These are phyloP conservation scores for Ammopiptanthus mongolicus DNA, from an alignment of 306 rosid genomes.

Conservation along the genomic window DNA sequence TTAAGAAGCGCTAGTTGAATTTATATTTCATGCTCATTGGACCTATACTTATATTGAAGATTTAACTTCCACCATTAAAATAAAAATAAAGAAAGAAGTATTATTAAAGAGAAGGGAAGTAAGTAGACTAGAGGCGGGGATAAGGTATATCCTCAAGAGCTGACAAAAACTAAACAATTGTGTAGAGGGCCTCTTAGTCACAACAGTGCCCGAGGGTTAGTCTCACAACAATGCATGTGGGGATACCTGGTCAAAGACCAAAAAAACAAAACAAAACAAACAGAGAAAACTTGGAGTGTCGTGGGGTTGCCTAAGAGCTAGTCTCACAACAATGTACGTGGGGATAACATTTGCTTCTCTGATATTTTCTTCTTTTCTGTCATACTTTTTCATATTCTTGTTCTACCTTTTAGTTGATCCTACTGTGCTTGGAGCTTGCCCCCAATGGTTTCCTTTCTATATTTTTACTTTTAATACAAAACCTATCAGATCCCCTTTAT, in stretches of 20 bases:
- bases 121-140: not conserved
- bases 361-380: not conserved
- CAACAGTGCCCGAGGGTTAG: not conserved
- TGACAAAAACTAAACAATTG: not conserved
- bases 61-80: not conserved
- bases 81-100: not conserved
- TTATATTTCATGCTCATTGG: not conserved
- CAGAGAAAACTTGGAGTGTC: not conserved
- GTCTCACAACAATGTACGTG: not conserved
- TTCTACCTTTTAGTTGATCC: not conserved
- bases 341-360: not conserved
- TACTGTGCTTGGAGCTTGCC: not conserved
- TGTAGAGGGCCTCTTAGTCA: not conserved
- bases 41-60: slow-evolving; percentile 14
- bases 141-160: not conserved
- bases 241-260: not conserved
- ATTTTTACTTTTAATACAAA: too few relatives aligned
- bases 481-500: not conserved
- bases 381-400: not conserved
- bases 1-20: not conserved
- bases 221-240: not conserved
- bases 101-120: not conserved
- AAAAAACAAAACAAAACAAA: not conserved
- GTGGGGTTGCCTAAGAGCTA: not conserved
- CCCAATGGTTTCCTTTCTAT: too few relatives aligned